phyloP scores from a whole-genome alignment of 2,329 filamentous ascomycete species.

The Diaporthe sp. region DNA sequence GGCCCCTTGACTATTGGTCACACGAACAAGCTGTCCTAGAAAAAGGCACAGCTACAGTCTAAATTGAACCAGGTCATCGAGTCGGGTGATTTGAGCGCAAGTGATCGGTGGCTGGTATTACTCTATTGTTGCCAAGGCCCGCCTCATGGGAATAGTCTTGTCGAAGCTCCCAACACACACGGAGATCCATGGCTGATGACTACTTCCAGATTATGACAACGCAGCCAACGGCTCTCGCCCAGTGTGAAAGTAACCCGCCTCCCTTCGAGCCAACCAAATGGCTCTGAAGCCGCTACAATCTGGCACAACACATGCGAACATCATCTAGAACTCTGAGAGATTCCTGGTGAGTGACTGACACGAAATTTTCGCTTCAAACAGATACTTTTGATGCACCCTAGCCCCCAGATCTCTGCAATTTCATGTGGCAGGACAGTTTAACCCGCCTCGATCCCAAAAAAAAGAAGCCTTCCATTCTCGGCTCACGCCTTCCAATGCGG shows the following conservation, averaged over 20 bases:
- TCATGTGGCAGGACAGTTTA: neutral
- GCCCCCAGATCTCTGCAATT: neutral
- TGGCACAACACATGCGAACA: neutral
- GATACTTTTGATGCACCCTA: constrained; percentile 7
- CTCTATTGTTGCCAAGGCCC: neutral
- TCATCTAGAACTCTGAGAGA: neutral
- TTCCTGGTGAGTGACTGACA: neutral
- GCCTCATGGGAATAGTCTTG: neutral
- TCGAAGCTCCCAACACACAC: neutral
- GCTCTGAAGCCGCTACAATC: neutral
- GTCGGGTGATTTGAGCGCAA: neutral
- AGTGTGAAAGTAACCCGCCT: neutral
- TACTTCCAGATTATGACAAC: neutral
- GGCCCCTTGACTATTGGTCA: neutral
- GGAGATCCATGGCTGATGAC: no score
- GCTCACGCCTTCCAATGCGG: constrained; percentile 31
- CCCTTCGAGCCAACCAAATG: neutral
- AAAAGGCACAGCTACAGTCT: neutral
- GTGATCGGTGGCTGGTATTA: neutral
- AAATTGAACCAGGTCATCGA: neutral
- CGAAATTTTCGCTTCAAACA: neutral
- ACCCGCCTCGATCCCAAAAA: neutral
- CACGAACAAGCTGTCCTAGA: neutral
- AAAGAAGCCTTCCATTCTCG: constrained; percentile 8
- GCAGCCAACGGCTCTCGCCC: neutral